Evolutionary conservation across 352 stramenopile genomes (phyloP).

Genomic region (Pythium volutum): DNA sequence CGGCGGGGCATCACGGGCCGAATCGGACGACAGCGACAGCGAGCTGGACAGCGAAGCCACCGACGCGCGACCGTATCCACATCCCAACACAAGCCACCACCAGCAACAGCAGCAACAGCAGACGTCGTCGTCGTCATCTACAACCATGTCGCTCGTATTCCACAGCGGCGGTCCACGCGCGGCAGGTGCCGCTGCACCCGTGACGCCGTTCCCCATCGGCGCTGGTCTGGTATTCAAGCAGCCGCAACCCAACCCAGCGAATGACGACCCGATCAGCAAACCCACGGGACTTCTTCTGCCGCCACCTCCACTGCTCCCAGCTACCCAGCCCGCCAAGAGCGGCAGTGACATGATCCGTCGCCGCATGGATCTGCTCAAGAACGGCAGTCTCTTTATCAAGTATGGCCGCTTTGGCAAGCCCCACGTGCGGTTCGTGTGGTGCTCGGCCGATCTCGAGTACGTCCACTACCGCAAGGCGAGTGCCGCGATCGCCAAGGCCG

Average conservation of each 20-base stretch:
- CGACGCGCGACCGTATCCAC: constrained; percentile 14
- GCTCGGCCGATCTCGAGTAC: constrained; percentile 68
- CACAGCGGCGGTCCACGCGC: background rate
- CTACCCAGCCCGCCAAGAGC: constrained; percentile 17
- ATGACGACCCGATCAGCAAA: constrained; percentile 15
- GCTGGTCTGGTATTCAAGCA: background rate
- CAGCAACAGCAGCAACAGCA: constrained; percentile 6
- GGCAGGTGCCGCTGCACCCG: constrained; percentile 3
- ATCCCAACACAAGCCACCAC: constrained; percentile 10
- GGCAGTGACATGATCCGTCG: constrained; percentile 59
- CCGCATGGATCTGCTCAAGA: constrained; percentile 69
- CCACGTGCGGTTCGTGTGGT: constrained; percentile 81
- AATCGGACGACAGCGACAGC: constrained; percentile 35
- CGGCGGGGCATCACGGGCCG: constrained; percentile 1
- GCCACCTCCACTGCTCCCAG: constrained; percentile 11
- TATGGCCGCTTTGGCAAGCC: constrained; percentile 72
- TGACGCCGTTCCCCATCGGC: constrained; percentile 12
- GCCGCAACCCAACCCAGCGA: constrained; percentile 1
- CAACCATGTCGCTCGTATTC: constrained; percentile 27
- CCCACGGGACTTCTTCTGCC: constrained; percentile 4
- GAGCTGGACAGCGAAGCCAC: constrained; percentile 30
- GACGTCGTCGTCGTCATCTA: background rate
- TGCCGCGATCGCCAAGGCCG: constrained; percentile 44
- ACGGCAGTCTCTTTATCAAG: constrained; percentile 75
- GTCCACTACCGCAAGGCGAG: constrained; percentile 67